Conservation (phyloP, 2,329 filamentous ascomycete species). For the Stachybotrys echinatus region DNA sequence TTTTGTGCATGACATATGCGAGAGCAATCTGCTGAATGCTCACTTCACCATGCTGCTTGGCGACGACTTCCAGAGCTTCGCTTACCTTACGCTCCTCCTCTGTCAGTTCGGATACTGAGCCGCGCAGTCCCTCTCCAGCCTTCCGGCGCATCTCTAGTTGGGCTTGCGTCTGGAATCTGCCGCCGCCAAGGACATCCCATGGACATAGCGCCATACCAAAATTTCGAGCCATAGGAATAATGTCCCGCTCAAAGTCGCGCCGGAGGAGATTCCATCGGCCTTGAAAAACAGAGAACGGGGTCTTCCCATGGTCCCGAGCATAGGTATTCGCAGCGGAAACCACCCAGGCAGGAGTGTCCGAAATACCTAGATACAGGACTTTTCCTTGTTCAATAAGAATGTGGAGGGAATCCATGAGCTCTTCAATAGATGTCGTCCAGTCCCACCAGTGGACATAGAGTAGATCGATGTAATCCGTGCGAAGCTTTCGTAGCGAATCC, state of each 20-base stretch:
- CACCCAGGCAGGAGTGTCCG: constrained; percentile 34
- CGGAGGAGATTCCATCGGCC: constrained; percentile 28
- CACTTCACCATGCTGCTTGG: constrained; percentile 42
- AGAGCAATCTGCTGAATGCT: constrained; percentile 55
- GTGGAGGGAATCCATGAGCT: constrained; percentile 37
- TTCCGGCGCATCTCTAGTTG: constrained; percentile 16
- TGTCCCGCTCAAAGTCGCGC: constrained; percentile 34
- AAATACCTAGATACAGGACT: constrained; percentile 35
- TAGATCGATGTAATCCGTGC: constrained; percentile 38
- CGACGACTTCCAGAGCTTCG: constrained; percentile 53
- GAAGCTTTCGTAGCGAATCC: constrained; percentile 38
- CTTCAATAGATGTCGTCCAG: constrained; percentile 32
- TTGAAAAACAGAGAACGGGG: constrained; percentile 33
- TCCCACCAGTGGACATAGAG: constrained; percentile 42
- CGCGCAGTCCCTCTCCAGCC: background rate
- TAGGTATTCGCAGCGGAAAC: constrained; percentile 32
- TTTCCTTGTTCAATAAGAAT: constrained; percentile 33
- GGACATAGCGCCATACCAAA: constrained; percentile 49
- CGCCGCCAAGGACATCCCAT: constrained; percentile 55
- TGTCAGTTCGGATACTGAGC: constrained; percentile 23
- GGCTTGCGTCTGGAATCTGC: constrained; percentile 39
- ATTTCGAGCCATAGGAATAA: constrained; percentile 34
- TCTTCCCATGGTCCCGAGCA: constrained; percentile 26
- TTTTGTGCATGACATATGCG: constrained; percentile 46
- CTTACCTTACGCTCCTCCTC: constrained; percentile 47